Conservation (phyloP, 441 rosid species). For the Erysimum pusillum region DNA sequence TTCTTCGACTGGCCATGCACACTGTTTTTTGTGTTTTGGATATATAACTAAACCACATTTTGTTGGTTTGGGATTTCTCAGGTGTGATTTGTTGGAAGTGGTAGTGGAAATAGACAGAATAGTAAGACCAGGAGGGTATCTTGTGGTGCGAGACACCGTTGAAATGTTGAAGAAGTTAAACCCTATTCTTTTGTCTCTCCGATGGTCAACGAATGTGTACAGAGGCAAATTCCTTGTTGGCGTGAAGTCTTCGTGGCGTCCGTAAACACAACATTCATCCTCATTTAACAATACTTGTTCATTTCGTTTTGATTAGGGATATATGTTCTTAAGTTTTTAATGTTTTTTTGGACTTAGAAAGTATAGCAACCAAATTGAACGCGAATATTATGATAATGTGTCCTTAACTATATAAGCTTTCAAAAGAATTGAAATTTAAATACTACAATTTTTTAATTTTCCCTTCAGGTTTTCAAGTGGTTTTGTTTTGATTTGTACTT, state of each 20-base stretch:
- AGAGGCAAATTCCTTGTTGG: conserved; percentile 74
- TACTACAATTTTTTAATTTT: neutral
- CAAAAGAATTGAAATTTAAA: neutral
- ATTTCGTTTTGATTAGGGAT: conserved; percentile 1
- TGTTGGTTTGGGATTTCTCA: conserved; percentile 33
- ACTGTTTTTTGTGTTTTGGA: neutral
- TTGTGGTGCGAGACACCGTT: conserved; percentile 73
- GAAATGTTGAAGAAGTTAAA: conserved; percentile 66
- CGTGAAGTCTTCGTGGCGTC: conserved; percentile 82
- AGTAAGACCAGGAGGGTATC: conserved; percentile 80
- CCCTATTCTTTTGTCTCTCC: conserved; percentile 69
- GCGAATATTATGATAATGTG: conserved; percentile 1
- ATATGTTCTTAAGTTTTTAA: conserved; percentile 1
- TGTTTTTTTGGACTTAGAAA: neutral
- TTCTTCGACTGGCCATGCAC: neutral
- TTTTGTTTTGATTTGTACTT: no score
- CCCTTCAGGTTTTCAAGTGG: no score
- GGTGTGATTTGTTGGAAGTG: conserved; percentile 71
- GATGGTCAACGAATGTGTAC: conserved; percentile 68
- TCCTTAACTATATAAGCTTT: neutral
- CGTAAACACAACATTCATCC: conserved; percentile 38
- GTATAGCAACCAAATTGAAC: conserved; percentile 13
- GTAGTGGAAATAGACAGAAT: conserved; percentile 83
- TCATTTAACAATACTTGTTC: neutral
- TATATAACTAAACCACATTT: neutral